Evolutionary conservation across 768 basidiomycete species (phyloP), one percentile per base, ranked within the genome.

Genomic region (Lactifluus volemus): DNA sequence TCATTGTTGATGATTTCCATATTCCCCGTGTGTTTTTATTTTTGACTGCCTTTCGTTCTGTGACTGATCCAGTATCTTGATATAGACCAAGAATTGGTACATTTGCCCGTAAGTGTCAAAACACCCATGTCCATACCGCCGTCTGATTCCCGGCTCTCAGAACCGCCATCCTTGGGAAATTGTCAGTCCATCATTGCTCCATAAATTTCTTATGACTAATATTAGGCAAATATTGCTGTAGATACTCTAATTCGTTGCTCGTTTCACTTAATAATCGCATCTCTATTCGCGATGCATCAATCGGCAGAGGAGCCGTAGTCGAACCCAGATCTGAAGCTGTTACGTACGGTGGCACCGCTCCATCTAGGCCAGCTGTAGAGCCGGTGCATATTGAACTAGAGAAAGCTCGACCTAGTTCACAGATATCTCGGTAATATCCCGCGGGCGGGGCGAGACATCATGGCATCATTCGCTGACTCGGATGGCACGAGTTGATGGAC

Each of bases 261-360:
- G 54, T 61, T 25, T 55, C 60, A 5, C 54, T 61, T 14, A 61
- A 61, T 11, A 61, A 61, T 19, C 60, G 60, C 34, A 51, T 61
- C 49, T 50, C 38, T 19, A 49, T 60, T 30, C 59, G 53, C 9
- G 53, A 54, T 5, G n/a, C 6, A 25, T 21, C 12, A 17, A 4
- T 21, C 4, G 0, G 41, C 41, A 14, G 17, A 42, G 32, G 32
- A 34, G 32, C 6, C 6, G 32, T 34, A 4, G 5, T 34, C 32
- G 9, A 6, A 4, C 5, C 32, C 32, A 34, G 32, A 34, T 6
- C 32, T 34, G 32, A 34, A 6, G 5, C 32, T 34, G 32, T 34
- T 34, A 34, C 32, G 9, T 9, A 34, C 32, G 6, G 9, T 9
- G 5, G 32, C 32, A 34, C 32, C 32, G 32, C 32, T 34, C 32